Conservation (phyloP, 2,329 filamentous ascomycete species). For the Elsinoe batatas region DNA sequence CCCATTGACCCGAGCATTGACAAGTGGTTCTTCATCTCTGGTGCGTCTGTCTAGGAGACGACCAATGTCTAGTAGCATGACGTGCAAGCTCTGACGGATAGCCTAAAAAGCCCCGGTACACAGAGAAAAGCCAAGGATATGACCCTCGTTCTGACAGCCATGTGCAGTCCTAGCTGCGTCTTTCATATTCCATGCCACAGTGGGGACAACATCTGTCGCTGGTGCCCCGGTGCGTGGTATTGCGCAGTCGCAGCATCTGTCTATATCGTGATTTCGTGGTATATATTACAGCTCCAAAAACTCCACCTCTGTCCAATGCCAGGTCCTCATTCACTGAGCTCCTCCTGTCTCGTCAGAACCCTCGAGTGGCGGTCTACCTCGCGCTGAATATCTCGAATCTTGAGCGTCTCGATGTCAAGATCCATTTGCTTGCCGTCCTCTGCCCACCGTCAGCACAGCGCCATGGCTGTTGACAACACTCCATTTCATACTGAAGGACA, state of each 20-base stretch:
- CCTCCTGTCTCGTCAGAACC: conserved; percentile 68
- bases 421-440: conserved; percentile 89
- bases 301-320: not conserved
- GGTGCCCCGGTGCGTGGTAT: not conserved
- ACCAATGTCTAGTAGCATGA: not conserved
- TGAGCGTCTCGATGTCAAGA: conserved; percentile 69
- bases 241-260: not conserved
- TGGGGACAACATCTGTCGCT: not conserved
- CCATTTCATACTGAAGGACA: conserved; percentile 70
- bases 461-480: not conserved
- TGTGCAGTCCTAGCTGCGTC: not conserved
- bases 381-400: conserved; percentile 75
- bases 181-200: too few species aligned
- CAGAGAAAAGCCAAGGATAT: conserved; percentile 6
- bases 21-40: conserved; percentile 99
- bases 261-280: not conserved
- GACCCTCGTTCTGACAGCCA: not conserved
- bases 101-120: not conserved
- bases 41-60: conserved; percentile 49
- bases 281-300: not conserved
- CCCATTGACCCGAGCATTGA: conserved; percentile 95
- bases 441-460: conserved; percentile 30
- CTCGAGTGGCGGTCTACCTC: conserved; percentile 88
- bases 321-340: conserved; percentile 45
- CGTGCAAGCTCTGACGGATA: not conserved